A percentile compares a stretch with the other conserved stretches of the same genome.
phyloP scores from a whole-genome alignment of 495 filamentous ascomycete species.

The Aspergillus leporis region DNA sequence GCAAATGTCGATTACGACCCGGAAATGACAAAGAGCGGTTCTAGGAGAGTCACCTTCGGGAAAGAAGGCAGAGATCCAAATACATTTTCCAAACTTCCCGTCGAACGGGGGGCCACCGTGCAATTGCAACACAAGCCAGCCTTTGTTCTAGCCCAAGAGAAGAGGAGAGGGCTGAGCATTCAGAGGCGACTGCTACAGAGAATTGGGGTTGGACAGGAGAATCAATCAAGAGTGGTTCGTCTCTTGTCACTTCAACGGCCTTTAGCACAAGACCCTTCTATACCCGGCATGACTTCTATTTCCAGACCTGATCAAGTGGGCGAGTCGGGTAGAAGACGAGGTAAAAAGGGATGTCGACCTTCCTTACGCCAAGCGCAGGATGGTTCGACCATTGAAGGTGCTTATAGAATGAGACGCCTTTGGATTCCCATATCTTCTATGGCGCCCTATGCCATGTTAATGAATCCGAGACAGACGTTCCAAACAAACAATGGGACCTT shows the following conservation, averaged over 20 bases:
- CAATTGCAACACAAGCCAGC: conserved; percentile 43
- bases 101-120: conserved; percentile 35
- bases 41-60: background rate
- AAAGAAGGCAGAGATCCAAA: conserved; percentile 10
- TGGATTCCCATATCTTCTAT: conserved; percentile 26
- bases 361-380: background rate
- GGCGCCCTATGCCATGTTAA: conserved; percentile 42
- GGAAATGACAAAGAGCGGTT: conserved; percentile 25
- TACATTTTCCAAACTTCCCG: conserved; percentile 24
- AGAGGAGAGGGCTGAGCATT: conserved; percentile 27
- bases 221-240: conserved; percentile 23
- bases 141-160: conserved; percentile 31
- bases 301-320: conserved; percentile 20
- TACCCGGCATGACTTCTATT: conserved; percentile 27
- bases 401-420: conserved; percentile 21
- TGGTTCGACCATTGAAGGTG: background rate
- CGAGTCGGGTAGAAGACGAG: conserved; percentile 2
- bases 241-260: conserved; percentile 35
- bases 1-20: conserved; percentile 34
- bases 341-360: background rate
- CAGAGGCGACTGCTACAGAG: conserved; percentile 31
- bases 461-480: conserved; percentile 47
- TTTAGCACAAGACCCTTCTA: conserved; percentile 10
- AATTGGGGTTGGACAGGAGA: conserved; percentile 20
- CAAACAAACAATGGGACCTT: conserved; percentile 48